Conservation (phyloP, 306 rosid genomes). For the Macrotyloma uniflorum region DNA sequence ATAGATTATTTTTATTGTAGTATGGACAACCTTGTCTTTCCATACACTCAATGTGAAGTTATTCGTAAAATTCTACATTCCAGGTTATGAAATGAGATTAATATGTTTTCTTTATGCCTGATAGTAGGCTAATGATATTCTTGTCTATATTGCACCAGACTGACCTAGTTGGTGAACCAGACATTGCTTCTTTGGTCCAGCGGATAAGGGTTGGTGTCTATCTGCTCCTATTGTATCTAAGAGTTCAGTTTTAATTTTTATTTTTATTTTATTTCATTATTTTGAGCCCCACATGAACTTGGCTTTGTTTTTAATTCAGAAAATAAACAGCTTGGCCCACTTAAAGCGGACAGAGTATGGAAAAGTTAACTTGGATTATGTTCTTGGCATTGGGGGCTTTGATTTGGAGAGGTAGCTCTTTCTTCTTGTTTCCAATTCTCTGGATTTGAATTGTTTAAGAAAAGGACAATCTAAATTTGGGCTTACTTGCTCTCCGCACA, state of each 20-base stretch:
- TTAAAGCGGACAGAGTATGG: constrained; percentile 90
- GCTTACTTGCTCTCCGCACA: constrained; percentile 10
- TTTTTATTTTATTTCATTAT: constrained; percentile 7
- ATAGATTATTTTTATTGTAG: constrained; percentile 6
- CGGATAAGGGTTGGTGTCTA: constrained; percentile 71
- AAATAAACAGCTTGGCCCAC: constrained; percentile 79
- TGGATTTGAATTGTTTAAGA: constrained; percentile 14
- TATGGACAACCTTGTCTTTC: constrained; percentile 2
- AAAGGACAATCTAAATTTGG: background rate
- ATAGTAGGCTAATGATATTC: constrained; percentile 37
- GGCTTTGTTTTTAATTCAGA: constrained; percentile 45
- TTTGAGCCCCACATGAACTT: constrained; percentile 31
- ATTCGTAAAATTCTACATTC: background rate
- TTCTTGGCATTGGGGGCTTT: constrained; percentile 97
- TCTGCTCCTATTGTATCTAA: constrained; percentile 13
- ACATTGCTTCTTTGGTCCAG: constrained; percentile 75
- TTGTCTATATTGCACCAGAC: constrained; percentile 56
- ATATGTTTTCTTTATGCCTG: background rate
- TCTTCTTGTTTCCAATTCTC: constrained; percentile 35
- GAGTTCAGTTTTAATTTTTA: background rate
- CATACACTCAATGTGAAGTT: background rate
- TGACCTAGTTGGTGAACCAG: constrained; percentile 89
- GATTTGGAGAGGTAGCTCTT: constrained; percentile 87
- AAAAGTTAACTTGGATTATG: constrained; percentile 92
- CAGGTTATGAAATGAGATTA: constrained; percentile 7